A percentile compares a stretch with the other conserved stretches of the same genome.
Conservation (phyloP, 768 basidiomycete genomes). For the Termitomyces sp. region DNA sequence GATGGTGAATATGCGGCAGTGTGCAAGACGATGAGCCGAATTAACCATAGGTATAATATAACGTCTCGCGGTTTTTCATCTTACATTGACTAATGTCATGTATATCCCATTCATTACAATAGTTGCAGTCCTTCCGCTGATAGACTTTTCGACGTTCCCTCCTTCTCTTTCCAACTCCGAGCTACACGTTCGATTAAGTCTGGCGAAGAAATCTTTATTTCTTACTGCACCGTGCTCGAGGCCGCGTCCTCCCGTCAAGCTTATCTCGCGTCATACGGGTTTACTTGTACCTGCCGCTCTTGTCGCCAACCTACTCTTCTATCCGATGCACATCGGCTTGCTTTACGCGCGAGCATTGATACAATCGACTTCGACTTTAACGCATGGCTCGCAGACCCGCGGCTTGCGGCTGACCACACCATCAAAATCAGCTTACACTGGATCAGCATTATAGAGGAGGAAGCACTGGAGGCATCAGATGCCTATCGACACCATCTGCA, state of each 20-base stretch:
- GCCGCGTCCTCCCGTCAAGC: constrained; percentile 19
- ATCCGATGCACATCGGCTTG: constrained; percentile 19
- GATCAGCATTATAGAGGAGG: constrained; percentile 14
- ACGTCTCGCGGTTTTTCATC: neutral
- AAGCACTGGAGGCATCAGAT: constrained; percentile 16
- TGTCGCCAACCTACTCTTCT: constrained; percentile 19
- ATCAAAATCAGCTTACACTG: constrained; percentile 17
- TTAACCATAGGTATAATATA: constrained; percentile 31
- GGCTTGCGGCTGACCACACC: constrained; percentile 14
- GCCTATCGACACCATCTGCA: constrained; percentile 14
- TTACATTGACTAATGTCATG: neutral
- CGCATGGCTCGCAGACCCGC: constrained; percentile 13
- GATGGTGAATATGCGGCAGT: constrained; percentile 20
- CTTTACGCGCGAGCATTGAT: constrained; percentile 11
- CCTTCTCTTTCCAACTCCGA: constrained; percentile 26
- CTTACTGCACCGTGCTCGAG: constrained; percentile 21
- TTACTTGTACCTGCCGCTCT: constrained; percentile 22
- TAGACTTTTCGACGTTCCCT: constrained; percentile 21
- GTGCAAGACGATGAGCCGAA: constrained; percentile 27
- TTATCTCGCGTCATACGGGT: constrained; percentile 24
- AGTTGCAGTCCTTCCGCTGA: constrained; percentile 29
- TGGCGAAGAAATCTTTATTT: constrained; percentile 27
- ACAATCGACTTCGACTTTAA: constrained; percentile 9
- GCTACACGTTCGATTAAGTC: constrained; percentile 23
- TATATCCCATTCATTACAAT: neutral